Base-by-base conservation (phyloP, 1,284 basidiomycete genomes). In the Phenoliferia sp. region DNA sequence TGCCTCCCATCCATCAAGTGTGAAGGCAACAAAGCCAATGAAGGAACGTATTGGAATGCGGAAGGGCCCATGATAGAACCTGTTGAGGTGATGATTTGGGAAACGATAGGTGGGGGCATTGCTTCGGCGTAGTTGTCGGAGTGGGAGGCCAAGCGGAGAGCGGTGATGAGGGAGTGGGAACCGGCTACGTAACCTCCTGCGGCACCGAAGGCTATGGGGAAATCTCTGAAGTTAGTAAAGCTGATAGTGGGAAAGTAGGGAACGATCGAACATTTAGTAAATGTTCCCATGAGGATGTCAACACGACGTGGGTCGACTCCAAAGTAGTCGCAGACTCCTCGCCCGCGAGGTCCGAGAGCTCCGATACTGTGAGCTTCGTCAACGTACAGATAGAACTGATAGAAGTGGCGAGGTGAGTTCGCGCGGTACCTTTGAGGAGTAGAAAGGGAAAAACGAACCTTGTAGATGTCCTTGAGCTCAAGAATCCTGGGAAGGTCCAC, bases 311-410 rank as follows among this genome's bases (percentile, higher is more conserved):
- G 93, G 75, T 92, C 83, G 69, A 98, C 82, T 65, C 87, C 87
- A 79, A 95, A 99, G 82, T 97, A 99, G 79, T 99, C 94, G 68
- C 88, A 88, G 4, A 99, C 91, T 72, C 95, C 95, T 56, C 95
- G 90, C 10, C 95, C 95, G 73, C 90, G 86, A 10, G 94, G 92
- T 44, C 95, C 95, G 54, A 99, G 84, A 1, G 94, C 95, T 69
- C 96, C 95, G 73, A 99, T 88, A 4, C 95, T 98, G 79, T 99
- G 95, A 0, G 95, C 95, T 81, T 99, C 95, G 78, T 99, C 95
- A 64, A 99, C 83, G 78, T 91, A 99, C 54, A 99, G 81, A 80
- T 95, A 92, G 82, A 99, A 99, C 93, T 95, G 68, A 5, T 48
- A 16, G 26, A 58, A 22, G 66, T 7, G 19, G 26, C 22, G 28